A percentile compares a stretch with the other conserved stretches of the same genome.
Evolutionary conservation across 257 asterid species (phyloP).

Genomic region (Solanum gracilifrons): DNA sequence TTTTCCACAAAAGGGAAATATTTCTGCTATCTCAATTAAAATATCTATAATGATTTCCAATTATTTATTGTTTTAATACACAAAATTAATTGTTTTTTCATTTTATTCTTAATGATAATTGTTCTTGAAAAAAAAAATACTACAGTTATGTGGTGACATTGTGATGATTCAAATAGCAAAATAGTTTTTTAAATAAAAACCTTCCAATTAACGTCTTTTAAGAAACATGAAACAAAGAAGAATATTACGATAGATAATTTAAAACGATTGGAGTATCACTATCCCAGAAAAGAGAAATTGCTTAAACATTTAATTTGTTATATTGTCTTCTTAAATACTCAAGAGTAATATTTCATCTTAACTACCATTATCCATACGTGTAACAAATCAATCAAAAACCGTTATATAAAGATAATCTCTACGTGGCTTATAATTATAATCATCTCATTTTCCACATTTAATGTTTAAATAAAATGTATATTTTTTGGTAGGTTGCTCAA

Average conservation of each 20-base stretch:
- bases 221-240: fast-evolving
- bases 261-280: neutral
- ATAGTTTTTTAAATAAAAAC: no score
- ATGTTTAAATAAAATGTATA: no score
- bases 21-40: no score
- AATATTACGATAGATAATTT: no score
- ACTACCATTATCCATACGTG: neutral
- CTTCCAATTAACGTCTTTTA: no score
- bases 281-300: neutral
- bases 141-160: neutral
- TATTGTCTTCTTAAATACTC: neutral
- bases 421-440: neutral
- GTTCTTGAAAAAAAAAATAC: neutral
- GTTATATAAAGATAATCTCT: neutral
- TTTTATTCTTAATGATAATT: no score
- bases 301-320: neutral
- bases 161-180: neutral
- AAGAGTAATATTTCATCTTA: neutral
- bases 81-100: no score
- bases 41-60: no score
- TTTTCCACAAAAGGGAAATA: no score
- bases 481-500: neutral
- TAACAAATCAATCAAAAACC: neutral
- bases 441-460: neutral
- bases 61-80: no score